A percentile compares a stretch with the other conserved stretches of the same genome.
Evolutionary conservation across 2,329 filamentous ascomycete species (phyloP).

Genomic region (Periconia digitata): DNA sequence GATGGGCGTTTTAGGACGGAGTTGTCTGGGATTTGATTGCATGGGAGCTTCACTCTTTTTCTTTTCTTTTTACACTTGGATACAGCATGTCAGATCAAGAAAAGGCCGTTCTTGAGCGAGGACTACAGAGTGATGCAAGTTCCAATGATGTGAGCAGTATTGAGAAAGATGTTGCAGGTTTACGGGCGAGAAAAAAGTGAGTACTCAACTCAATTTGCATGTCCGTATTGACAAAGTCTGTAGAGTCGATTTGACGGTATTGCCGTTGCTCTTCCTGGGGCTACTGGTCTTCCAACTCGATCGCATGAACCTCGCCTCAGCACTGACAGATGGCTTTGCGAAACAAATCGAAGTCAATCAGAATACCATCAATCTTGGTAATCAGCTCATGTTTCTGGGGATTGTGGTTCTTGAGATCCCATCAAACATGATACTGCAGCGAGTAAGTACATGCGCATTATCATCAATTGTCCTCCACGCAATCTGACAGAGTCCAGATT

Average conservation of each 20-base stretch:
- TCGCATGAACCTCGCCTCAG: constrained; percentile 56
- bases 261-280: constrained; percentile 53
- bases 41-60: not conserved
- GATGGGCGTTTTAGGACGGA: too few species aligned
- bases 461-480: not conserved
- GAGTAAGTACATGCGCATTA: constrained; percentile 8
- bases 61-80: not conserved
- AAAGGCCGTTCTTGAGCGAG: constrained; percentile 9
- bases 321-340: constrained; percentile 53
- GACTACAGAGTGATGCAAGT: constrained; percentile 10
- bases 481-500: constrained; percentile 9
- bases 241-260: constrained; percentile 52
- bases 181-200: constrained; percentile 23
- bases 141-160: constrained; percentile 7
- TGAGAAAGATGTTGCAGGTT: constrained; percentile 12
- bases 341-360: constrained; percentile 48
- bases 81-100: constrained; percentile 14
- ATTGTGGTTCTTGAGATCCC: constrained; percentile 56
- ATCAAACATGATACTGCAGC: constrained; percentile 51
- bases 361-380: constrained; percentile 55
- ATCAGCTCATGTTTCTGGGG: constrained; percentile 57
- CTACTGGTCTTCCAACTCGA: constrained; percentile 57
- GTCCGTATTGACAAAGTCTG: not conserved
- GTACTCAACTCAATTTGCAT: not conserved
- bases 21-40: not conserved